Base-by-base conservation (phyloP, 495 filamentous ascomycete genomes). In the Diplogelasinospora grovesii region DNA sequence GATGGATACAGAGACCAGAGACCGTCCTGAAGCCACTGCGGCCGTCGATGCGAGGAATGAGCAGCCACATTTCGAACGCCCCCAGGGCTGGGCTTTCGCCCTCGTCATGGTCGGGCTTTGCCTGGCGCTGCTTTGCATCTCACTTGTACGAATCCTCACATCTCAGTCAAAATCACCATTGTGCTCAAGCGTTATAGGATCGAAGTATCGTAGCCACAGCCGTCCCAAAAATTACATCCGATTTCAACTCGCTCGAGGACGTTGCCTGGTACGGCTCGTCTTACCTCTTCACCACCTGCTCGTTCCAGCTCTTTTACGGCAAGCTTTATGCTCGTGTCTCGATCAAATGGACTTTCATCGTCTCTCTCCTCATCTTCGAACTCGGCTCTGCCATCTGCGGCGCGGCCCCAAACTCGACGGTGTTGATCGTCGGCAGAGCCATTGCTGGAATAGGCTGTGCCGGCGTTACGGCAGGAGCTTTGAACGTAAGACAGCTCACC, bases 391-490 rank as follows among this genome's bases (percentile, higher is more conserved):
- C 66, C 3, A 42, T 75, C 23, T 75, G 71, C 34, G 73, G 61
- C 24, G 62, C 61, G 11, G 70, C 72, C 3, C 71, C 69, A 1
- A 65, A 35, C 23, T 67, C 63, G 19, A 41, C 48, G 6, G 63
- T 62, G 20, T 53, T 75, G 18, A 76, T 77, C 22, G 50, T 74
- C 20, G 71, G 73, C 8, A 59, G 73, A 33, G 70, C 70, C 20
- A 48, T 77, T 14, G 69, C 72, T 18, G 73, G 73, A 18, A 23
- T 69, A 35, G 70, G 65, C 2, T 50, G 48, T 10, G 55, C 57
- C 20, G 60, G 60, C 1, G 22, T 63, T 9, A 48, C 57, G 31
- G 48, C 52, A 5, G 60, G 57, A 2, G 14, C 41, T 3, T 37
- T 50, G 10, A 46, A 32, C 22, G 21, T 66, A 3, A 64, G 61